These are phyloP conservation scores for Pythium guiyangense DNA, from an alignment of 352 stramenopile species.

Conservation along the genomic window DNA sequence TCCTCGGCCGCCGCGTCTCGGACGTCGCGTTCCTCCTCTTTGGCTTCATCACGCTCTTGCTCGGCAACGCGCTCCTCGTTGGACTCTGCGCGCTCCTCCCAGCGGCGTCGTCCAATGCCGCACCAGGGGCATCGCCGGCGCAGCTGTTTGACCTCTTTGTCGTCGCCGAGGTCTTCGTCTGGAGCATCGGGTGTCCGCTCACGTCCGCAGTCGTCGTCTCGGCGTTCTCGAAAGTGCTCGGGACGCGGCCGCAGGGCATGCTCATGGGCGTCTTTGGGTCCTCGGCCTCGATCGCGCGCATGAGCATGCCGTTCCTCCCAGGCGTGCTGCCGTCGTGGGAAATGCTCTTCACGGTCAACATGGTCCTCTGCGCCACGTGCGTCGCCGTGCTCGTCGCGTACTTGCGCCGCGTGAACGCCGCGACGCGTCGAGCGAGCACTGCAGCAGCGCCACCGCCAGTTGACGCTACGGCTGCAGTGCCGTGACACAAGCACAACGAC, in stretches of 20 bases:
- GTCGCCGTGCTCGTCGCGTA: conserved; percentile 31
- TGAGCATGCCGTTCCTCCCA: conserved; percentile 52
- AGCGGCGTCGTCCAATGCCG: conserved; percentile 2
- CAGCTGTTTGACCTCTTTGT: conserved; percentile 32
- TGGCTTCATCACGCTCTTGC: conserved; percentile 37
- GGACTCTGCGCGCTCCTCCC: conserved; percentile 17
- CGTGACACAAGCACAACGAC: not conserved
- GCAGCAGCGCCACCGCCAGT: too few species aligned
- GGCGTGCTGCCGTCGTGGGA: conserved; percentile 39
- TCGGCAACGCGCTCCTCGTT: conserved; percentile 45
- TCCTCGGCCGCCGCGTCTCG: conserved; percentile 25
- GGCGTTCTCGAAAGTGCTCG: conserved; percentile 56
- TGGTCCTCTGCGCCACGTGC: conserved; percentile 35
- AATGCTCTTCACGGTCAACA: conserved; percentile 38
- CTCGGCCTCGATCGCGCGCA: conserved; percentile 46
- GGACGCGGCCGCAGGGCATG: conserved; percentile 38
- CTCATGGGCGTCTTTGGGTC: conserved; percentile 64
- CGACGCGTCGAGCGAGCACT: not conserved
- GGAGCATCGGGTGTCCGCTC: conserved; percentile 58
- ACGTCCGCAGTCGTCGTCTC: conserved; percentile 48
- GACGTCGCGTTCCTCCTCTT: conserved; percentile 44
- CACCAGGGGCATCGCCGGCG: conserved; percentile 1
- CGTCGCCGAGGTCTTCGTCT: conserved; percentile 46
- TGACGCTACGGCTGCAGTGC: not conserved
- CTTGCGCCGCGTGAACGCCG: not conserved